phyloP scores from a whole-genome alignment of 2,329 filamentous ascomycete species.

The Emergomyces orientalis region DNA sequence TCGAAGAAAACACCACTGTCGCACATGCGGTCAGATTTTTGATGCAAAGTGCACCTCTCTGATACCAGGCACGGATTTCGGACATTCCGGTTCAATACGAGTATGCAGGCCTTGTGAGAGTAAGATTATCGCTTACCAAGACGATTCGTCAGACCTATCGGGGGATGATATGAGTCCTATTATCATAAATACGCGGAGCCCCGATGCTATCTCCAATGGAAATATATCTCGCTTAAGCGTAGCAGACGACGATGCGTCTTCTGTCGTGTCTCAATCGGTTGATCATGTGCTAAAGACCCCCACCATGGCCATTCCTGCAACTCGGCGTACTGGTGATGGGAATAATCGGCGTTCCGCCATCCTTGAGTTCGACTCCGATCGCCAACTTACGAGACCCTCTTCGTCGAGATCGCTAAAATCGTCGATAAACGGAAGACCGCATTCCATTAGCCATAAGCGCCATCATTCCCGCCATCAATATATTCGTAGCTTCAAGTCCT shows the following conservation, averaged over 20 bases:
- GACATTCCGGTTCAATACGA: constrained; percentile 70
- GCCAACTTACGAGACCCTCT: constrained; percentile 72
- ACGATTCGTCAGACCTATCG: constrained; percentile 86
- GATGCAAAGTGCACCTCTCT: constrained; percentile 91
- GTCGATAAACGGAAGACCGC: constrained; percentile 56
- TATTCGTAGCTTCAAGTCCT: constrained; percentile 62
- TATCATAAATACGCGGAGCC: constrained; percentile 49
- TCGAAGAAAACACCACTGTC: constrained; percentile 90
- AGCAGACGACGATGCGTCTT: constrained; percentile 39
- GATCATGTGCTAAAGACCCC: constrained; percentile 44
- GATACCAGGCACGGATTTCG: constrained; percentile 80
- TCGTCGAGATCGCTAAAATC: constrained; percentile 85
- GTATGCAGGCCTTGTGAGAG: constrained; percentile 89
- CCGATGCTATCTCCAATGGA: constrained; percentile 49
- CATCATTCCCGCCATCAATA: constrained; percentile 83
- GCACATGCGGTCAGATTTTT: constrained; percentile 94
- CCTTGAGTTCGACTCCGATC: constrained; percentile 78
- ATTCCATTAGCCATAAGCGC: constrained; percentile 72
- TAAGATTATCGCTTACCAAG: constrained; percentile 82
- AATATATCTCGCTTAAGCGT: constrained; percentile 35
- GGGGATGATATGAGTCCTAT: constrained; percentile 58
- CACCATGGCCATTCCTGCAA: constrained; percentile 57
- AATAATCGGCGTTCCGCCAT: constrained; percentile 77
- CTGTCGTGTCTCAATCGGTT: constrained; percentile 38
- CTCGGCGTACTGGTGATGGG: constrained; percentile 59